phyloP scores from a whole-genome alignment of 306 rosid species.

The Rosa rugosa region DNA sequence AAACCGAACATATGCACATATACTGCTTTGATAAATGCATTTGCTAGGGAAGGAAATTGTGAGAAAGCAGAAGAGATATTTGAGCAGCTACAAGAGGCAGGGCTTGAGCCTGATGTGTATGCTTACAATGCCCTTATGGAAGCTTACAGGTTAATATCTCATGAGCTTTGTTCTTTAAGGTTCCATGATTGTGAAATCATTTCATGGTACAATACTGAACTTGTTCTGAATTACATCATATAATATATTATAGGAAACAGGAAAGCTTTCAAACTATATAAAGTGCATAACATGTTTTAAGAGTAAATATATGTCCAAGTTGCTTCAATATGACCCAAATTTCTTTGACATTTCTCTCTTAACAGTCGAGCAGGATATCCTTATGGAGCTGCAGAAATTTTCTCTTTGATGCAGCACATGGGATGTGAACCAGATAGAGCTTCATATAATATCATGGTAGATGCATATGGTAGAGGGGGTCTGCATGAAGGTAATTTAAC shows the following conservation, averaged over 20 bases:
- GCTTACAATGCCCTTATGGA: slow-evolving; percentile 96
- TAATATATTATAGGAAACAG: neutral
- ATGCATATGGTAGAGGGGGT: slow-evolving; percentile 95
- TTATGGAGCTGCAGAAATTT: slow-evolving; percentile 86
- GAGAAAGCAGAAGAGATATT: slow-evolving; percentile 96
- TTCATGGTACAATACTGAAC: neutral
- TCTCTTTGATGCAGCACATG: slow-evolving; percentile 94
- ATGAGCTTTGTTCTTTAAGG: neutral
- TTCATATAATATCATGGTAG: slow-evolving; percentile 88
- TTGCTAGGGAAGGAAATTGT: slow-evolving; percentile 90
- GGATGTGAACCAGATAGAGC: slow-evolving; percentile 99
- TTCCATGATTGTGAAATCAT: neutral
- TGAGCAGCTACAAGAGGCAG: slow-evolving; percentile 91
- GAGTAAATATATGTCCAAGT: neutral
- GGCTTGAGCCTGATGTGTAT: slow-evolving; percentile 80
- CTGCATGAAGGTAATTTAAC: slow-evolving; percentile 67
- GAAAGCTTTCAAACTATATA: neutral
- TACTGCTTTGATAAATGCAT: slow-evolving; percentile 88
- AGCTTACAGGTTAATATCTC: slow-evolving; percentile 73
- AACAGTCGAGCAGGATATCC: slow-evolving; percentile 93
- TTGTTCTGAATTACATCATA: neutral
- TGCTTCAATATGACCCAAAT: neutral
- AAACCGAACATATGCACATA: slow-evolving; percentile 89
- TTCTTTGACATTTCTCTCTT: slow-evolving; percentile 18
- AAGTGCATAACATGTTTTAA: neutral